Base-by-base conservation (phyloP, 805 yeast species). In the Zygotorulaspora danielsina region DNA sequence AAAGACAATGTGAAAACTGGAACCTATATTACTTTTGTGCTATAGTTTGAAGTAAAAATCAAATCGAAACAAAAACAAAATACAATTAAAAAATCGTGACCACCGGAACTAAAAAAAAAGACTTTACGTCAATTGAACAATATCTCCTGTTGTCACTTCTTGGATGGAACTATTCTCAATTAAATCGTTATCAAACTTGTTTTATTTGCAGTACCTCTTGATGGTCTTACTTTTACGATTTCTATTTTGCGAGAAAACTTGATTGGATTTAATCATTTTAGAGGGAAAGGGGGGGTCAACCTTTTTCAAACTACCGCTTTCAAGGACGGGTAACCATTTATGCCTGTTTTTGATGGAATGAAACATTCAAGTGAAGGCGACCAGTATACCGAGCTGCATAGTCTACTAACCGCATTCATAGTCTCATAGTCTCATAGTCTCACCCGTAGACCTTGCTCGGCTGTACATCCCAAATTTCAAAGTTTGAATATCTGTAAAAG, bases 241-340 rank as follows among this genome's bases (percentile, higher is more conserved):
- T 27, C 5, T 27, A 27, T 6, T 27, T 27, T 27, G 31, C 12
- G 31, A 27, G 31, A 27, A 27, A 27, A 27, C 31, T 27, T 27
- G 31, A 27, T 15, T 27, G 31, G 15, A 6, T 27, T 27, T 27
- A 10, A 12, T 27, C 6, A 27, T 27, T 27, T 27, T 27, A 18
- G 31, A 27, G 31, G 31, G 18, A 27, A 27, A 15, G 31, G 31
- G 31, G 29, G 31, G 31, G 27, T 24, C 27, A 24, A 24, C n/a
- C 27, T 24, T 24, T 24, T 24, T 24, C 27, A 24, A 11, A 24
- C 27, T n/a, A n/a, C n/a, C n/a, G n/a, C n/a, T n/a, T 24, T 4
- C 5, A 13, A 24, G 27, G 11, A 11, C 27, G 27, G 27, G 27
- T 24, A 24, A 24, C n/a, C n/a, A n/a, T n/a, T n/a, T n/a, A n/a